Evolutionary conservation across 805 yeast species (phyloP).

Genomic region (Schwanniomyces vanrijiae): DNA sequence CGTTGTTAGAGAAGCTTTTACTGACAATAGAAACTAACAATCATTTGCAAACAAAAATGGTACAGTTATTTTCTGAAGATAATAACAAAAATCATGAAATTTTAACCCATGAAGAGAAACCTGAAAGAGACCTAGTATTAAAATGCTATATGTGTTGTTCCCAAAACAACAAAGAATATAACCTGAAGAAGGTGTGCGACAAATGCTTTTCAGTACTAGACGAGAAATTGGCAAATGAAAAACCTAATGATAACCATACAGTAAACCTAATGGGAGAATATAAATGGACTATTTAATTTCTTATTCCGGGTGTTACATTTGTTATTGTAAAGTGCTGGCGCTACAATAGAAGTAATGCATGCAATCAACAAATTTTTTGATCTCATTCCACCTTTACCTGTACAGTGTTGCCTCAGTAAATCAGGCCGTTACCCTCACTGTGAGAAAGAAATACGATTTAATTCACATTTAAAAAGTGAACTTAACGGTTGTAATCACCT

Average conservation of each 20-base stretch:
- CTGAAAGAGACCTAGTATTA: conserved; percentile 8
- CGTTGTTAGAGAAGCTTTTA: conserved; percentile 1
- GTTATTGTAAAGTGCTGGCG: not conserved
- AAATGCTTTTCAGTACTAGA: conserved; percentile 12
- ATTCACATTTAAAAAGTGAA: no score
- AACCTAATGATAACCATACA: conserved; percentile 10
- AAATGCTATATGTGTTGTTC: conserved; percentile 18
- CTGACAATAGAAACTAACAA: conserved; percentile 5
- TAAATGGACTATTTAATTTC: conserved; percentile 22
- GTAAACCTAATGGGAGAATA: conserved; percentile 31
- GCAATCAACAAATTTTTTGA: not conserved
- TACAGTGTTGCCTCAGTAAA: not conserved
- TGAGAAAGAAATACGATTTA: not conserved
- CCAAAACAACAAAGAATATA: not conserved
- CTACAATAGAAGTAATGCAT: not conserved
- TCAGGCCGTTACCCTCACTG: not conserved
- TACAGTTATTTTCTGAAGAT: conserved; percentile 1
- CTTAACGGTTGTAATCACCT: not conserved
- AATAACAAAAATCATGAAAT: not conserved
- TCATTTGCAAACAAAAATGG: conserved; percentile 5
- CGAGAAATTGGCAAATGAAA: conserved; percentile 1
- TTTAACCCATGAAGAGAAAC: not conserved
- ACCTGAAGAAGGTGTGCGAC: conserved; percentile 10
- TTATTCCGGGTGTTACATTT: not conserved
- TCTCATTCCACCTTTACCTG: not conserved